These are phyloP conservation scores for Leccinum griseonigrum DNA, from an alignment of 1,284 basidiomycete genomes.

Conservation along the genomic window DNA sequence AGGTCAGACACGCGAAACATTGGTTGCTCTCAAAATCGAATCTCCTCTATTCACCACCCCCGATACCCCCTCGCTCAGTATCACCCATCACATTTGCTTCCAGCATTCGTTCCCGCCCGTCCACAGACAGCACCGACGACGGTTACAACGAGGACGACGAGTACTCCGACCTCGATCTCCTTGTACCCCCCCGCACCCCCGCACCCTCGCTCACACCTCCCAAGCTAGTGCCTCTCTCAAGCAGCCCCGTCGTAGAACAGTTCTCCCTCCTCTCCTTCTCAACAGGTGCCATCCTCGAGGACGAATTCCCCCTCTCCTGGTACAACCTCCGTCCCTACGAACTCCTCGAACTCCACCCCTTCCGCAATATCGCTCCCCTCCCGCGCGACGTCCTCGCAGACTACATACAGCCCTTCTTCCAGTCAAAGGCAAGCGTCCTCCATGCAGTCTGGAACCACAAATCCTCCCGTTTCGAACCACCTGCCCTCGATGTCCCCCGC, in stretches of 20 bases:
- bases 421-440: conserved; percentile 55
- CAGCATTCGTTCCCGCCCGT: conserved; percentile 10
- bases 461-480: conserved; percentile 26
- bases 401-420: conserved; percentile 69
- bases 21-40: conserved; percentile 59
- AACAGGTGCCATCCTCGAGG: conserved; percentile 65
- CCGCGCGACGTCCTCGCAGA: conserved; percentile 40
- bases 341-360: conserved; percentile 61
- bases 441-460: conserved; percentile 40
- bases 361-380: conserved; percentile 40
- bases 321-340: conserved; percentile 58
- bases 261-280: conserved; percentile 59
- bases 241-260: conserved; percentile 27
- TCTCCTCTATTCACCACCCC: conserved; percentile 27
- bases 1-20: conserved; percentile 58
- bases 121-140: conserved; percentile 28
- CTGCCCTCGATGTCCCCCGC: conserved; percentile 7
- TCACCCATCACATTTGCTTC: conserved; percentile 62
- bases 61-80: conserved; percentile 36
- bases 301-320: conserved; percentile 55
- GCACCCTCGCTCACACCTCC: background rate
- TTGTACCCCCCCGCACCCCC: background rate
- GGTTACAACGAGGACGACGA: conserved; percentile 30
- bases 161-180: conserved; percentile 23
- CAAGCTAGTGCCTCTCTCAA: conserved; percentile 5